Conservation (phyloP, 768 basidiomycete species). For the Naematelia encephala region DNA sequence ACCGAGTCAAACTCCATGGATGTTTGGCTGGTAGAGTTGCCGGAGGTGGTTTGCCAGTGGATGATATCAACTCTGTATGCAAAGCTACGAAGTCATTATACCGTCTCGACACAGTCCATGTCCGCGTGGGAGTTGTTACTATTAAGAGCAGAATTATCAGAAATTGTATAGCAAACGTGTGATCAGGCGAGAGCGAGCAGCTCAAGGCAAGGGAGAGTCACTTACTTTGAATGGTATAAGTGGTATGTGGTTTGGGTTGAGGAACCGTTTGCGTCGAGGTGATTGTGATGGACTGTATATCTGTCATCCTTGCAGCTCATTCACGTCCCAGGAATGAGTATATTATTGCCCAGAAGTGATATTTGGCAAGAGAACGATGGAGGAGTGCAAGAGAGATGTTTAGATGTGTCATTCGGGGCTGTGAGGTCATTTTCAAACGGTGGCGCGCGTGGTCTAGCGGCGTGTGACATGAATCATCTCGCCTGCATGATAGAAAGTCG, state of each 20-base stretch:
- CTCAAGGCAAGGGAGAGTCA: background rate
- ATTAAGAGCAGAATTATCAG: background rate
- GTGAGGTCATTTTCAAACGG: background rate
- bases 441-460: background rate
- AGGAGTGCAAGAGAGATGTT: background rate
- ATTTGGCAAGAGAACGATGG: background rate
- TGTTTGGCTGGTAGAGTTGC: slow-evolving; percentile 80
- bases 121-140: slow-evolving; percentile 80
- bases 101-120: slow-evolving; percentile 90
- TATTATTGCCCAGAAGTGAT: background rate
- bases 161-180: background rate
- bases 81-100: slow-evolving; percentile 93
- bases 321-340: no score
- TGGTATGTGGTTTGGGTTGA: slow-evolving; percentile 42
- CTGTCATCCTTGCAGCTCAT: slow-evolving; percentile 42
- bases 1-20: slow-evolving; percentile 63
- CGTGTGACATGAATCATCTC: background rate
- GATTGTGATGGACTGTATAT: slow-evolving; percentile 46
- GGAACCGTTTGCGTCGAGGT: slow-evolving; percentile 44
- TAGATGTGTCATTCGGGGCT: no score
- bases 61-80: slow-evolving; percentile 72
- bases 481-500: background rate
- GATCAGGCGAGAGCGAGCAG: background rate
- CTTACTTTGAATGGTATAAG: slow-evolving; percentile 47
- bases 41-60: slow-evolving; percentile 77